A percentile compares a stretch with the other conserved stretches of the same genome.
Evolutionary conservation across 2,329 filamentous ascomycete genomes (phyloP).

Genomic region (Coniochaeta ligniaria): DNA sequence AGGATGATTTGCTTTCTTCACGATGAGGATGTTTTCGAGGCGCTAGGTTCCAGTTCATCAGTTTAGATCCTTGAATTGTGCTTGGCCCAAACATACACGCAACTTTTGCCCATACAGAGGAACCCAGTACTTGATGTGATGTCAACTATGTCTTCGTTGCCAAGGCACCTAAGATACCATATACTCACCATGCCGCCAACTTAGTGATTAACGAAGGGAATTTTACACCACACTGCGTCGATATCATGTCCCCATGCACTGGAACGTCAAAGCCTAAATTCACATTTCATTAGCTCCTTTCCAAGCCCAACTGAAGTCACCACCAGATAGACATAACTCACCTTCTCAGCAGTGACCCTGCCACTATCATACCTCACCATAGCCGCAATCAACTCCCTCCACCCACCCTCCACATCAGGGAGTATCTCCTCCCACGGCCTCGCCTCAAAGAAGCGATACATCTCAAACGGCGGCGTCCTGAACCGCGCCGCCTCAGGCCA

Average conservation of each 20-base stretch:
- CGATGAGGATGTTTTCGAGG: too few species aligned
- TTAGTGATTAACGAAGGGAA: too few species aligned
- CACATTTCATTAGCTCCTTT: background rate
- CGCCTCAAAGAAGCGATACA: slow-evolving; percentile 69
- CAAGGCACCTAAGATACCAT: too few species aligned
- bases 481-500: slow-evolving; percentile 77
- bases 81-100: background rate
- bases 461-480: slow-evolving; percentile 76
- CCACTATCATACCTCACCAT: slow-evolving; percentile 68
- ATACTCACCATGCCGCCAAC: background rate
- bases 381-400: slow-evolving; percentile 56
- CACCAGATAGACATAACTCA: slow-evolving; percentile 5
- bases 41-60: too few species aligned
- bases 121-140: too few species aligned
- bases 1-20: background rate
- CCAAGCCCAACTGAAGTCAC: background rate
- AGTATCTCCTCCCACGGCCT: slow-evolving; percentile 66
- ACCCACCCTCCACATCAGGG: slow-evolving; percentile 47
- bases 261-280: background rate
- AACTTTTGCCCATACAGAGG: too few species aligned
- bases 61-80: too few species aligned
- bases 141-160: too few species aligned
- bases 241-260: background rate
- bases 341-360: slow-evolving; percentile 61
- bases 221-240: background rate